Base-by-base conservation (phyloP, 441 rosid species). In the Cnidoscolus chayamansa region DNA sequence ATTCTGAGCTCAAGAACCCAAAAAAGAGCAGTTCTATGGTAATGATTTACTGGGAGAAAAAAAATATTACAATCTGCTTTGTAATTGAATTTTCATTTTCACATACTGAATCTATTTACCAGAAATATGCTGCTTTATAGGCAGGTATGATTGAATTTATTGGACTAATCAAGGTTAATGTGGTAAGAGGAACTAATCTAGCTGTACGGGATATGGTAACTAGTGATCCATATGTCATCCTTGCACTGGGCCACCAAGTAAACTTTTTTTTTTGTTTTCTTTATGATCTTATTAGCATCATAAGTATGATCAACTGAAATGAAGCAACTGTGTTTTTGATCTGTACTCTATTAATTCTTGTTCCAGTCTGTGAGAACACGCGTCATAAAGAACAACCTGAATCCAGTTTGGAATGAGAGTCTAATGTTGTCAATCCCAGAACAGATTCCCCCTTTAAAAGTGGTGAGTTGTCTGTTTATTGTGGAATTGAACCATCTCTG, bases 101-200 rank as follows among this genome's bases (percentile, higher is more conserved):
- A 25, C 12, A 59, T 68, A 19, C 66, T 70, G 74, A 74, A 71
- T 77, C 76, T 50, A 47, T 40, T 50, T 60, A 51, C 45, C 73
- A 64, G 45, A 37, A 75, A 50, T 78, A 57, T 76, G 50, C 75
- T 79, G 77, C 25, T 76, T 81, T 86, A 79, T 80, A 95, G 99
- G 97, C 91, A 65, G 96, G 97, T 50, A 95, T 95, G 99, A 84
- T 95, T 72, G 99, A 93, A 85, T 95, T 95, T 81, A 80, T 95
- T 72, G 99, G 99, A 60, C 81, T 95, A 66, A 88, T 95, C 65
- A 93, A 90, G 82, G 99, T 93, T 74, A 93, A 91, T 73, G 98
- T 95, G 20, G 97, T 95, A 48, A 88, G 81, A 85, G 99, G 99
- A 82, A 93, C 95, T 71, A 95, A 95, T 77, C 89, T 95, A 45